Evolutionary conservation across 1,284 basidiomycete species (phyloP).

Genomic region (Agroathelia rolfsii): DNA sequence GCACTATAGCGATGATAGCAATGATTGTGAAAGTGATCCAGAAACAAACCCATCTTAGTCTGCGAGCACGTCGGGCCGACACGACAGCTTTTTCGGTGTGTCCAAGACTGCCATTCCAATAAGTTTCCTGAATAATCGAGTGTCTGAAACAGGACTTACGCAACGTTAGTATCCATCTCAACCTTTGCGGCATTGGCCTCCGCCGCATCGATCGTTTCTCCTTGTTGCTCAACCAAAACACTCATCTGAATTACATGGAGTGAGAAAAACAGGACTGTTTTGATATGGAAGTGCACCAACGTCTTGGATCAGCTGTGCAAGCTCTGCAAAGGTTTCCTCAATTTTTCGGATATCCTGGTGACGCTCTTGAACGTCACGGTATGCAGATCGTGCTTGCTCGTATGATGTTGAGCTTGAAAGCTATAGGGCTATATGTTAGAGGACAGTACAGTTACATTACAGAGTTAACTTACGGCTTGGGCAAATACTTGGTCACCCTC

Average conservation of each 20-base stretch:
- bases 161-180: conserved; percentile 58
- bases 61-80: conserved; percentile 60
- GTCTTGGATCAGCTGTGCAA: conserved; percentile 85
- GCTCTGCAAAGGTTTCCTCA: conserved; percentile 79
- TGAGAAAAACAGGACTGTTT: conserved; percentile 2
- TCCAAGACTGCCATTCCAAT: conserved; percentile 32
- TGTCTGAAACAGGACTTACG: conserved; percentile 35
- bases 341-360: conserved; percentile 85
- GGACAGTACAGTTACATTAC: background rate
- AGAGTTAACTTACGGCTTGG: conserved; percentile 57
- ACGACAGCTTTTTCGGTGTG: conserved; percentile 68
- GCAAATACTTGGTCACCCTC: conserved; percentile 73
- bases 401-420: conserved; percentile 70
- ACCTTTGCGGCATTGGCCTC: conserved; percentile 55
- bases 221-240: conserved; percentile 70
- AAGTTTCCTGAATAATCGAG: conserved; percentile 3
- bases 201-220: conserved; percentile 60
- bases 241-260: conserved; percentile 47
- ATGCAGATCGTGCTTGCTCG: conserved; percentile 76
- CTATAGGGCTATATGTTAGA: conserved; percentile 20
- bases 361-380: conserved; percentile 85
- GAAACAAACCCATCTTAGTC: conserved; percentile 78
- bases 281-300: conserved; percentile 22
- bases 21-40: conserved; percentile 41
- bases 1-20: conserved; percentile 38